Percentiles rank a stretch among this genome's conserved stretches.
These are phyloP conservation scores for Fermentozyma sake DNA, from an alignment of 1,139 yeast genomes.

Conservation along the genomic window DNA sequence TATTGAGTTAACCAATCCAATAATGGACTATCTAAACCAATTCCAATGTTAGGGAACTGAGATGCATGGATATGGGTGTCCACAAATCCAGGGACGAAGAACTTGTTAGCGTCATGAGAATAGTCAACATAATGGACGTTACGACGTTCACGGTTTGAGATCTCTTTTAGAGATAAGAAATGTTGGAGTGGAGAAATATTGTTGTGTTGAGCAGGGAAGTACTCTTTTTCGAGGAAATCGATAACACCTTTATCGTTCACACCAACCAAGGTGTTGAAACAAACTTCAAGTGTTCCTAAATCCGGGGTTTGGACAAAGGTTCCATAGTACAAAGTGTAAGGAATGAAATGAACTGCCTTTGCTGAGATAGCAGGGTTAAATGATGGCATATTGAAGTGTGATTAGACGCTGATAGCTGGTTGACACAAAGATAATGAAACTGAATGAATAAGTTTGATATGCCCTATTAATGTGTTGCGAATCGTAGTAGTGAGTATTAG, in stretches of 20 bases:
- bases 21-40: constrained; percentile 80
- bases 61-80: constrained; percentile 98
- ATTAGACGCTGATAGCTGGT: no score
- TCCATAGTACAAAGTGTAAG: constrained; percentile 32
- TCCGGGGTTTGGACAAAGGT: constrained; percentile 36
- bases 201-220: constrained; percentile 1
- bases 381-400: no score
- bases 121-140: constrained; percentile 27
- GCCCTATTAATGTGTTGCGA: no score
- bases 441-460: no score
- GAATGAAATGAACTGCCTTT: constrained; percentile 17
- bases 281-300: constrained; percentile 23
- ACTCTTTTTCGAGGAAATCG: constrained; percentile 20
- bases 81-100: constrained; percentile 86
- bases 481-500: no score
- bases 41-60: constrained; percentile 91
- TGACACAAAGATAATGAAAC: no score
- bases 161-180: no score
- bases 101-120: constrained; percentile 33
- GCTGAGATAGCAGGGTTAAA: no score
- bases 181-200: constrained; percentile 3
- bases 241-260: constrained; percentile 28
- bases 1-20: constrained; percentile 84
- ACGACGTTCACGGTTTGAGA: no score
- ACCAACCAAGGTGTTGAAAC: constrained; percentile 29